Percentiles rank a stretch among this genome's conserved stretches.
Conservation (phyloP, 768 basidiomycete genomes). For the Sutorius australiensis region DNA sequence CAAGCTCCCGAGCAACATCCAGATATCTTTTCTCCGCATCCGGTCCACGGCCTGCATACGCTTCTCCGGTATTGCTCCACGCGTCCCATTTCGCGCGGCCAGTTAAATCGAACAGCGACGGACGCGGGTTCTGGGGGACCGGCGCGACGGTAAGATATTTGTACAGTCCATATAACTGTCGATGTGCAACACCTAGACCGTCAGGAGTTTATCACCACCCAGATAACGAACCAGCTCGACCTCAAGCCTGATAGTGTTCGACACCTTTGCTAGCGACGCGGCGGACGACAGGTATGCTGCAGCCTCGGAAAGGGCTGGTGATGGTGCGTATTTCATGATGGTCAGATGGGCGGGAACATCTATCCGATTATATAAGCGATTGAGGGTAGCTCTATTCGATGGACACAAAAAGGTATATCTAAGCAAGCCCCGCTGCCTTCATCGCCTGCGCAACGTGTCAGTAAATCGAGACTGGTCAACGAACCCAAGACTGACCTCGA, state of each 20-base stretch:
- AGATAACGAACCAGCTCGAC: conserved; percentile 38
- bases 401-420: conserved; percentile 26
- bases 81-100: conserved; percentile 88
- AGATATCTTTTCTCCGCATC: conserved; percentile 66
- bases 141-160: conserved; percentile 64
- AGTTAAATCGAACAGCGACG: conserved; percentile 74
- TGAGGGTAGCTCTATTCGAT: conserved; percentile 4
- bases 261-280: conserved; percentile 49
- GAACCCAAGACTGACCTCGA: conserved; percentile 57
- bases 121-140: conserved; percentile 54
- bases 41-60: conserved; percentile 37
- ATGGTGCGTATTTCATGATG: conserved; percentile 31
- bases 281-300: conserved; percentile 60
- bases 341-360: background rate
- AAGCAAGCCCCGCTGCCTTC: conserved; percentile 70
- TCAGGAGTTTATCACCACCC: conserved; percentile 14
- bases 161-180: conserved; percentile 82
- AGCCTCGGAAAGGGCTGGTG: conserved; percentile 52
- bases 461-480: conserved; percentile 1
- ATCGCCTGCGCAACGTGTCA: conserved; percentile 52
- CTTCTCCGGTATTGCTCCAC: conserved; percentile 55
- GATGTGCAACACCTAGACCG: conserved; percentile 22
- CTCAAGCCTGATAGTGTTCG: conserved; percentile 70
- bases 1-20: conserved; percentile 61
- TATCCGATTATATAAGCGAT: conserved; percentile 38